These are phyloP conservation scores for Phaeomoniella chlamydospora DNA, from an alignment of 2,329 filamentous ascomycete genomes.

Conservation along the genomic window DNA sequence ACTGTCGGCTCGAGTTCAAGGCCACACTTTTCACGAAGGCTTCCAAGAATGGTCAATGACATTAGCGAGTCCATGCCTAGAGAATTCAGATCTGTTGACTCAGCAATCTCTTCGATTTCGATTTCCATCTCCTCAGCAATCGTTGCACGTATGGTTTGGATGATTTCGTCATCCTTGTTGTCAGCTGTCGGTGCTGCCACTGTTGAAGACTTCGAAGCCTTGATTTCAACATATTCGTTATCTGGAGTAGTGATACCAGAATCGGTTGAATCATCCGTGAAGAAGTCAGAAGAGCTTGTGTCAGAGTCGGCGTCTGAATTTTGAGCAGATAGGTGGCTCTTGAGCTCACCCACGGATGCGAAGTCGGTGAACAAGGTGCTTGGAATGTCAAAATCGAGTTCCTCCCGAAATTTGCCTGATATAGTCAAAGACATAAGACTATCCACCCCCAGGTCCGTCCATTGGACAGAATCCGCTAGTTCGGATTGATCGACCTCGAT, in stretches of 20 bases:
- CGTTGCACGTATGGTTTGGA: constrained; percentile 23
- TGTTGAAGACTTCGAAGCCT: constrained; percentile 12
- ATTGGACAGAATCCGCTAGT: constrained; percentile 44
- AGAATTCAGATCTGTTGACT: constrained; percentile 23
- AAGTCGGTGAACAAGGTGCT: constrained; percentile 46
- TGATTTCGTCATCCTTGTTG: constrained; percentile 15
- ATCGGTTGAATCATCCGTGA: constrained; percentile 9
- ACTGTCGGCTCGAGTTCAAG: constrained; percentile 27
- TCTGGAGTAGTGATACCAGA: constrained; percentile 14
- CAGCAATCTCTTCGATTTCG: constrained; percentile 22
- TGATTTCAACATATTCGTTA: constrained; percentile 11
- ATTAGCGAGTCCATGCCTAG: constrained; percentile 32
- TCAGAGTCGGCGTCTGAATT: constrained; percentile 14
- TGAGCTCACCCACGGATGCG: constrained; percentile 45
- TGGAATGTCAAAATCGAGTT: constrained; percentile 43
- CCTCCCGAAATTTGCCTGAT: constrained; percentile 47
- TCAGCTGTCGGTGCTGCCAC: constrained; percentile 18
- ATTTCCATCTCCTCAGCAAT: constrained; percentile 30
- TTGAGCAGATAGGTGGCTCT: constrained; percentile 34
- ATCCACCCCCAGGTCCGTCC: constrained; percentile 48
- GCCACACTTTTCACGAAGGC: constrained; percentile 26
- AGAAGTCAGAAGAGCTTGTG: not conserved
- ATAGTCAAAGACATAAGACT: constrained; percentile 47
- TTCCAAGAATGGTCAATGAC: constrained; percentile 28
- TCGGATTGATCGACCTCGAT: constrained; percentile 44